Evolutionary conservation across 148 eudicot species (phyloP).

Genomic region (Polygonum maritimum): DNA sequence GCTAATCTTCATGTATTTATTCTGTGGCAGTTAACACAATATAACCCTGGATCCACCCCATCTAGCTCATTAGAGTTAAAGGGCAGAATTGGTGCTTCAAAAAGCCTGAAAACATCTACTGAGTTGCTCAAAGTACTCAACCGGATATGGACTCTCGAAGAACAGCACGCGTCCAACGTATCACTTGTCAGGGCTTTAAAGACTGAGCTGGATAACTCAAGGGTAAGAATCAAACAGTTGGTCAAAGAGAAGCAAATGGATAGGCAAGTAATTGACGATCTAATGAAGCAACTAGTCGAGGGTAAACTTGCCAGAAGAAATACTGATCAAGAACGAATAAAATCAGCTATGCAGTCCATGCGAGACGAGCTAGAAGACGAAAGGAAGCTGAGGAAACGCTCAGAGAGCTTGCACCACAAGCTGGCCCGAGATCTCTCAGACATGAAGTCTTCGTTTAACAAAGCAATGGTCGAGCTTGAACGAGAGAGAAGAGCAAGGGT

Average conservation of each 20-base stretch:
- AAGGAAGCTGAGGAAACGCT: conserved; percentile 52
- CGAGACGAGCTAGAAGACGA: conserved; percentile 65
- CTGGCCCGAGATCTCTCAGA: conserved; percentile 57
- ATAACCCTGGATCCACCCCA: conserved; percentile 41
- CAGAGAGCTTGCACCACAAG: conserved; percentile 63
- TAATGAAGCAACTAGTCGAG: conserved; percentile 40
- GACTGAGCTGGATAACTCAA: conserved; percentile 46
- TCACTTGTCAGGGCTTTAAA: conserved; percentile 50
- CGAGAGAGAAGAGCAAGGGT: conserved; percentile 58
- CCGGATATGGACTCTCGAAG: conserved; percentile 85
- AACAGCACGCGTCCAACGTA: conserved; percentile 54
- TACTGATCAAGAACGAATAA: conserved; percentile 44
- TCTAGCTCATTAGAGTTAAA: conserved; percentile 43
- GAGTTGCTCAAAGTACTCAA: conserved; percentile 73
- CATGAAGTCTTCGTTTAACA: conserved; percentile 40
- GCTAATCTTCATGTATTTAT: conserved; percentile 4
- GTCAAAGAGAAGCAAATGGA: conserved; percentile 58
- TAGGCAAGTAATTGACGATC: conserved; percentile 39
- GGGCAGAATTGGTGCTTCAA: conserved; percentile 37
- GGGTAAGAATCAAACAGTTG: conserved; percentile 37
- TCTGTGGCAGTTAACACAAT: conserved; percentile 50
- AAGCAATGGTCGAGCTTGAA: conserved; percentile 51
- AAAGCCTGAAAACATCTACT: conserved; percentile 60
- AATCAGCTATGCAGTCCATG: conserved; percentile 40
- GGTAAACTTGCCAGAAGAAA: conserved; percentile 27